These are phyloP conservation scores for Cetradonia linearis DNA, from an alignment of 495 filamentous ascomycete species.

Conservation along the genomic window DNA sequence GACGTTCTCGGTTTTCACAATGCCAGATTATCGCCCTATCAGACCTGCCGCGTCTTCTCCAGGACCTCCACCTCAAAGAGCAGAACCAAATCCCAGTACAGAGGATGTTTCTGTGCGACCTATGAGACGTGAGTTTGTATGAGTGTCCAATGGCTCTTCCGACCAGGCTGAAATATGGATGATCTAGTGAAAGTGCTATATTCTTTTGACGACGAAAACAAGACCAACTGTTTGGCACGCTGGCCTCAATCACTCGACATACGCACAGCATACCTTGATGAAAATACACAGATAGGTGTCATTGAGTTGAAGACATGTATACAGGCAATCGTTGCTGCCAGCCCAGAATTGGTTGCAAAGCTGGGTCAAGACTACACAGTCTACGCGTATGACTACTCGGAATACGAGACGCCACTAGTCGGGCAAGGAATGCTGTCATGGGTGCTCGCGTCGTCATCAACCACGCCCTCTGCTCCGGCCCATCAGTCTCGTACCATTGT, in stretches of 20 bases:
- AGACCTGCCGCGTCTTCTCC: constrained; percentile 23
- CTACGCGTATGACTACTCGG: constrained; percentile 94
- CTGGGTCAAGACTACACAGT: constrained; percentile 87
- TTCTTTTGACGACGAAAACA: constrained; percentile 83
- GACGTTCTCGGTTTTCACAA: constrained; percentile 25
- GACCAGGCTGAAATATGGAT: not conserved
- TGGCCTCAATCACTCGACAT: constrained; percentile 74
- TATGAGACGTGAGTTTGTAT: constrained; percentile 41
- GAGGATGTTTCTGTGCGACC: constrained; percentile 44
- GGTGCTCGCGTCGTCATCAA: constrained; percentile 55
- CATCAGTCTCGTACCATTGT: constrained; percentile 63
- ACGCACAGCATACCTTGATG: constrained; percentile 70
- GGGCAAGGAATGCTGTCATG: constrained; percentile 94
- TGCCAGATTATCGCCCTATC: constrained; percentile 19
- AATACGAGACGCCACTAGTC: constrained; percentile 83
- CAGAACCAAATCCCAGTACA: constrained; percentile 29
- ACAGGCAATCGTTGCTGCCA: constrained; percentile 72
- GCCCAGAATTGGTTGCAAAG: constrained; percentile 78
- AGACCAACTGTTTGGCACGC: constrained; percentile 84
- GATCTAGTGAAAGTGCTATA: constrained; percentile 84
- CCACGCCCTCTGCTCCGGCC: constrained; percentile 44
- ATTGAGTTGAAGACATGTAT: constrained; percentile 86
- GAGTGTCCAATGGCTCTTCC: not conserved
- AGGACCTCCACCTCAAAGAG: constrained; percentile 13
- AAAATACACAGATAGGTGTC: constrained; percentile 68